Conservation (phyloP, 352 stramenopile genomes). For the Elongisporangium prolatum region DNA sequence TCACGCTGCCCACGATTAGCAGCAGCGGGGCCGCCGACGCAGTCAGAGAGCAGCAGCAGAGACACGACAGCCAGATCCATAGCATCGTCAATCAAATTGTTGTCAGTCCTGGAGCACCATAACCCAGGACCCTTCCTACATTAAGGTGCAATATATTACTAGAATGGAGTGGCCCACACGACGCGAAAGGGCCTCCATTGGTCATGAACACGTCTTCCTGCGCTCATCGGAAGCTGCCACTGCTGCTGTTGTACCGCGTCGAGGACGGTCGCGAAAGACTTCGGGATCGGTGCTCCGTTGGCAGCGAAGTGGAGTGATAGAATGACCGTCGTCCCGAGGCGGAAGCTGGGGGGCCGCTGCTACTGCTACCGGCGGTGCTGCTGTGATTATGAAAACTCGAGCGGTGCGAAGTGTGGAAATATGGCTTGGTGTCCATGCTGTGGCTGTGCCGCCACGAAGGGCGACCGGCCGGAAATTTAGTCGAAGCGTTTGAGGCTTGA, state of each 20-base stretch:
- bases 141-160: constrained; percentile 1
- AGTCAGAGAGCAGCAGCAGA: constrained; percentile 9
- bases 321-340: constrained; percentile 28
- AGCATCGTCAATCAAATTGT: not conserved
- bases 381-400: constrained; percentile 34
- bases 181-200: not conserved
- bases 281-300: constrained; percentile 40
- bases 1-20: constrained; percentile 50
- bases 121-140: not conserved
- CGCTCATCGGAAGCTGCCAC: constrained; percentile 13
- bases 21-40: constrained; percentile 16
- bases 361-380: constrained; percentile 1
- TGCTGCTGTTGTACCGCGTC: constrained; percentile 23
- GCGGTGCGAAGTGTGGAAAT: constrained; percentile 27
- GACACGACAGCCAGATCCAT: constrained; percentile 4
- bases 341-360: not conserved
- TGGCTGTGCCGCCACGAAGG: constrained; percentile 59
- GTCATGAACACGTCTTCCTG: not conserved
- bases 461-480: constrained; percentile 46
- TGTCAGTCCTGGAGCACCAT: not conserved
- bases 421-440: constrained; percentile 55
- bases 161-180: not conserved
- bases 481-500: constrained; percentile 29
- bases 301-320: constrained; percentile 44
- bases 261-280: constrained; percentile 36